Conservation (phyloP, 306 rosid genomes). For the Acacia acuminata region DNA sequence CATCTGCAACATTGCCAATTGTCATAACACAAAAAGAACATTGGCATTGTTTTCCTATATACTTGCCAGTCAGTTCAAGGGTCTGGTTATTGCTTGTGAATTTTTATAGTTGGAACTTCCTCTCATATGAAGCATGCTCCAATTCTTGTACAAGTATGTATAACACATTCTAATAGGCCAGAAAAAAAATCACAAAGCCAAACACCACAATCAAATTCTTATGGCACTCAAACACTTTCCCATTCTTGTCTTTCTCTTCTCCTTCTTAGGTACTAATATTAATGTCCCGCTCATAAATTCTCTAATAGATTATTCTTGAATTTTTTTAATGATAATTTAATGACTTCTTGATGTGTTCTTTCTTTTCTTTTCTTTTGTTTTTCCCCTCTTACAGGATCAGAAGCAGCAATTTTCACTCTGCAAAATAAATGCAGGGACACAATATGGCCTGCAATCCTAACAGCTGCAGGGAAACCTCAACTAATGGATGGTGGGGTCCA, state of each 20-base stretch:
- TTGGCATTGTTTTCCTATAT: not conserved
- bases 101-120: not conserved
- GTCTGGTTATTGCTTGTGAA: not conserved
- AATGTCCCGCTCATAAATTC: not conserved
- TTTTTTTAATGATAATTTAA: not conserved
- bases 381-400: slow-evolving; percentile 41
- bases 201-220: not conserved
- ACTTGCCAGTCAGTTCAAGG: not conserved
- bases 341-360: not conserved
- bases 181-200: not conserved
- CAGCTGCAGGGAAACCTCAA: slow-evolving; percentile 49
- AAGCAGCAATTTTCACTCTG: slow-evolving; percentile 54
- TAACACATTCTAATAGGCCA: not conserved
- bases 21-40: not conserved
- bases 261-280: not conserved
- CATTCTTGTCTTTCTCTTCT: not conserved
- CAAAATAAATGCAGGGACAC: slow-evolving; percentile 49
- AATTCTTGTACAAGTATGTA: not conserved
- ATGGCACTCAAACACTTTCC: not conserved
- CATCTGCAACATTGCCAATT: not conserved
- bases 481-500: slow-evolving; percentile 47
- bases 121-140: not conserved
- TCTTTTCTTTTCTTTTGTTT: no score
- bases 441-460: slow-evolving; percentile 60
- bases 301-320: not conserved